Evolutionary conservation across 768 basidiomycete species (phyloP).

Genomic region (Lactifluus echinatus): DNA sequence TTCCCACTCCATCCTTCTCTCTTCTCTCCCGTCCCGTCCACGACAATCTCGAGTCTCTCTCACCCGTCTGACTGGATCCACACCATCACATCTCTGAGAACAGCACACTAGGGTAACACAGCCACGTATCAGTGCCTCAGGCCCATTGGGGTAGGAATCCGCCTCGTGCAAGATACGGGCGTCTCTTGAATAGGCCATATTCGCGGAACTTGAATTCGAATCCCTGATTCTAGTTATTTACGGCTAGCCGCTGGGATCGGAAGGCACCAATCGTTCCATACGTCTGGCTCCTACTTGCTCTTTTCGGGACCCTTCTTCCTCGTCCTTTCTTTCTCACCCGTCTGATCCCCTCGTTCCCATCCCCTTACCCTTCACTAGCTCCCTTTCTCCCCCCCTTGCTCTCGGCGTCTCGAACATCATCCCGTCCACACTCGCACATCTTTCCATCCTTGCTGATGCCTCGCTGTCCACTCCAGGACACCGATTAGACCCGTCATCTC

Average conservation of each 20-base stretch:
- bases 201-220: constrained; percentile 14
- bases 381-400: background rate
- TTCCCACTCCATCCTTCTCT: background rate
- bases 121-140: constrained; percentile 20
- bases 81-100: background rate
- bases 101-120: constrained; percentile 11
- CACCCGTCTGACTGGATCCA: constrained; percentile 1
- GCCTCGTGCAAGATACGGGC: constrained; percentile 14
- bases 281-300: background rate
- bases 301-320: constrained; percentile 10
- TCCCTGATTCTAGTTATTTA: constrained; percentile 16
- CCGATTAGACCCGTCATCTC: background rate
- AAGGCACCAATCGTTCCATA: constrained; percentile 19
- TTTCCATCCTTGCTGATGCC: background rate
- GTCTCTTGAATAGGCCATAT: constrained; percentile 3
- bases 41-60: too few species aligned
- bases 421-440: constrained; percentile 3
- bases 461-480: background rate
- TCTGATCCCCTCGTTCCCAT: background rate
- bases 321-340: background rate
- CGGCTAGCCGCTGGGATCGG: constrained; percentile 22
- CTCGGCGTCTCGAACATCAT: constrained; percentile 8
- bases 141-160: background rate
- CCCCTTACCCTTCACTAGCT: background rate
- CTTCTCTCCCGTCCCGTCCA: background rate